Base-by-base conservation (phyloP, 306 rosid species). In the Cucurbita pepo region DNA sequence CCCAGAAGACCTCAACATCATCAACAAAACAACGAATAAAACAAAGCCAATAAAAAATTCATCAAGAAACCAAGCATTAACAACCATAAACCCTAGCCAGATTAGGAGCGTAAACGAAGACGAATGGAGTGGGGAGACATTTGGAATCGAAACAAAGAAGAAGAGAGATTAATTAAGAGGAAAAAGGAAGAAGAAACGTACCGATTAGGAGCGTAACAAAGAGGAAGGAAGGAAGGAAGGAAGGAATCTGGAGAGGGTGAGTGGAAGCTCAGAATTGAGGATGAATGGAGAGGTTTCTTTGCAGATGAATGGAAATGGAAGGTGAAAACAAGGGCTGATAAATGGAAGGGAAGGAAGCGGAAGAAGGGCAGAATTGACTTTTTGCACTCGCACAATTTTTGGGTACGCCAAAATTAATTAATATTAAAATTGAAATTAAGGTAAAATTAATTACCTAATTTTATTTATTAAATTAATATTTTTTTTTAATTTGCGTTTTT, bases 31-130 rank as follows among this genome's bases (percentile, higher is more conserved):
- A 9, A 76, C 41, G 80, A 86, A 40, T 21, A 48, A 70, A 53
- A 77, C 38, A 48, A 82, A 77, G 44, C 60, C 58, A 79, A 81
- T 75, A 71, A 79, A 71, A 11, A 44, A 70, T 51, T 7, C 53
- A 73, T 41, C 10, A 69, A 54, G 48, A 56, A 16, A 62, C 1
- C 40, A 41, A 50, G 55, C 79, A 41, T 0, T 21, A 21, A 21
- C 69, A 62, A n/a, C 67, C 34, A 72, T 43, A 73, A 84, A 78
- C 87, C 88, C 86, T 55, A 86, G 79, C 74, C 36, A 60, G 54
- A 6, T 30, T 30, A 30, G 34, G 34, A 30, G 34, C 34, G 34
- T 30, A 30, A 30, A 30, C 34, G 34, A 30, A 30, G 34, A 30
- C 34, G 34, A 30, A 63, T 55, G 15, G 13, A 41, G 51, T 9